Evolutionary conservation across 768 basidiomycete genomes (phyloP).

Genomic region (Collybia nuda): DNA sequence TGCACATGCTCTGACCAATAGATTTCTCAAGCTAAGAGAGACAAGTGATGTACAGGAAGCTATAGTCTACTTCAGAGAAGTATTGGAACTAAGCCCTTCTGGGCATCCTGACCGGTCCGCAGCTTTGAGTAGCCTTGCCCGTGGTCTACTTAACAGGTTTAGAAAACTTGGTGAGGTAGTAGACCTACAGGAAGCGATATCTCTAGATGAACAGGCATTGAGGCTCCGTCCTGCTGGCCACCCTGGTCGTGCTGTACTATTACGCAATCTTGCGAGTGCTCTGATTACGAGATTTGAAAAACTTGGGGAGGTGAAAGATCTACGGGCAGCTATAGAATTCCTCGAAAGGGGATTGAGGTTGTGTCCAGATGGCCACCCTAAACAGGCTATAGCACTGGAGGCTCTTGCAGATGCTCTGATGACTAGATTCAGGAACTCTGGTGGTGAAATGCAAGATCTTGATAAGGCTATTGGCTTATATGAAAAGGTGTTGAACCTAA

Average conservation of each 20-base stretch:
- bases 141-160: conserved; percentile 14
- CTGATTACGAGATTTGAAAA: conserved; percentile 18
- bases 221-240: conserved; percentile 10
- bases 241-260: background rate
- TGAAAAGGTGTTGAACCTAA: conserved; percentile 8
- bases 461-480: conserved; percentile 17
- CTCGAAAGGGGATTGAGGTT: conserved; percentile 20
- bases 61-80: conserved; percentile 9
- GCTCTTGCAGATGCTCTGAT: conserved; percentile 26
- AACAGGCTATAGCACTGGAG: conserved; percentile 11
- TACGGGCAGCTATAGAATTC: conserved; percentile 24
- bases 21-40: conserved; percentile 1
- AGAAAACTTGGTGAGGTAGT: conserved; percentile 13
- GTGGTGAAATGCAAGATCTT: conserved; percentile 22
- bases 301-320: conserved; percentile 20
- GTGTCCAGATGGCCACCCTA: conserved; percentile 17
- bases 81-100: conserved; percentile 2
- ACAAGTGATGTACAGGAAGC: conserved; percentile 12
- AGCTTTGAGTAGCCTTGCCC: conserved; percentile 11
- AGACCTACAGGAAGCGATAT: conserved; percentile 18
- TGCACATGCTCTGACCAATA: background rate
- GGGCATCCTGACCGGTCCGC: conserved; percentile 6
- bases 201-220: conserved; percentile 9
- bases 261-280: conserved; percentile 15
- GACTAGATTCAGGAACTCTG: conserved; percentile 22